Evolutionary conservation across 331 rosid species (phyloP).

Genomic region (Phaseolus coccineus): DNA sequence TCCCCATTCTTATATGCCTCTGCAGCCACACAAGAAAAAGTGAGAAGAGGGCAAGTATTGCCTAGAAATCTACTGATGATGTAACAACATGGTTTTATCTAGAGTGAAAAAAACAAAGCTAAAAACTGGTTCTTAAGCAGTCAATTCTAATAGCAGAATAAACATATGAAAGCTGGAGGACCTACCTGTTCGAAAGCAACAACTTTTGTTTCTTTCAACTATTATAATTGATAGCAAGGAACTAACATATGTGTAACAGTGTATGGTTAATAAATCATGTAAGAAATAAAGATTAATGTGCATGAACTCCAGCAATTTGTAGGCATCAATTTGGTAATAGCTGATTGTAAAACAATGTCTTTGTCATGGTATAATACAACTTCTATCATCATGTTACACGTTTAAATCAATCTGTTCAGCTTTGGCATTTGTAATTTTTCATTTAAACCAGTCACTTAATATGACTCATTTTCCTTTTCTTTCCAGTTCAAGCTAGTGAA

Average conservation of each 20-base stretch:
- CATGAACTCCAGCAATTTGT: not conserved
- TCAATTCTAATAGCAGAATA: not conserved
- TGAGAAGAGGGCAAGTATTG: slow-evolving; percentile 1
- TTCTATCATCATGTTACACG: not conserved
- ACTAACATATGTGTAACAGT: not conserved
- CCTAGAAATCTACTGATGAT: not conserved
- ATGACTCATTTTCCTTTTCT: not conserved
- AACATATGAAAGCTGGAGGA: slow-evolving; percentile 14
- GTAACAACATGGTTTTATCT: slow-evolving; percentile 1
- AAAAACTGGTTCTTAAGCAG: slow-evolving; percentile 19
- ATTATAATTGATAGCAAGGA: not conserved
- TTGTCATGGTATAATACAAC: slow-evolving; percentile 6
- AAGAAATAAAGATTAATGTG: not conserved
- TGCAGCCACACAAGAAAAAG: slow-evolving; percentile 46
- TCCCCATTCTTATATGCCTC: slow-evolving; percentile 90
- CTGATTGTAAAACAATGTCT: slow-evolving; percentile 15
- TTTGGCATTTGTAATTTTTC: slow-evolving; percentile 4
- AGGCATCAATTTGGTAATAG: slow-evolving; percentile 27
- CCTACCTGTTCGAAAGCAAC: slow-evolving; percentile 4
- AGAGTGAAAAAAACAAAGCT: slow-evolving; percentile 3
- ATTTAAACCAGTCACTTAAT: slow-evolving; percentile 12
- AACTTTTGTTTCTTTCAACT: not conserved
- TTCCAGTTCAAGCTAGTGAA: not conserved
- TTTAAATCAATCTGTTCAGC: slow-evolving; percentile 18
- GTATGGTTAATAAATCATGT: not conserved